Conservation (phyloP, 176 grass and related monocot genomes). For the Rhynchospora breviuscula region DNA sequence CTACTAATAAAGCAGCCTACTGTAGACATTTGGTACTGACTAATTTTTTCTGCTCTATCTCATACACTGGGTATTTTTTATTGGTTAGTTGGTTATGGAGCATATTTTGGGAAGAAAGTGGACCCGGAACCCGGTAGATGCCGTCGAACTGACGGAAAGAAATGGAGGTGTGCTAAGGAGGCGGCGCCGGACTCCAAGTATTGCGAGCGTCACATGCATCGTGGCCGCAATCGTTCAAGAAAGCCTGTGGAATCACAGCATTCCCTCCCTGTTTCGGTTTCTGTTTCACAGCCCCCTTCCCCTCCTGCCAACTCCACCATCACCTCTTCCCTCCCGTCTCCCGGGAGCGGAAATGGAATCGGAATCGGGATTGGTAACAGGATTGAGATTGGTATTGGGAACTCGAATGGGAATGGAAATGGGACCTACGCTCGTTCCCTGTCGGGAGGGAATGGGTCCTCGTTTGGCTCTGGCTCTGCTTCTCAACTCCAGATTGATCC, state of each 20-base stretch:
- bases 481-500: conserved; percentile 20
- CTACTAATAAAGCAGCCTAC: background rate
- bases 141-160: conserved; percentile 97
- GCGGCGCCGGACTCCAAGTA: conserved; percentile 87
- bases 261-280: conserved; percentile 28
- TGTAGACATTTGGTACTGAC: background rate
- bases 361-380: background rate
- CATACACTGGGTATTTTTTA: background rate
- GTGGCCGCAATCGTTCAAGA: conserved; percentile 97
- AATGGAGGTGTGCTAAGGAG: conserved; percentile 96
- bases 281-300: background rate
- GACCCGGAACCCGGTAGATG: conserved; percentile 87
- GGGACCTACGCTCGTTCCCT: conserved; percentile 10
- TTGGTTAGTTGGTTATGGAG: conserved; percentile 55
- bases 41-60: background rate
- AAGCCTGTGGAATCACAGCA: conserved; percentile 96
- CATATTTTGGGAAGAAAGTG: conserved; percentile 89
- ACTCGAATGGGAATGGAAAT: conserved; percentile 8
- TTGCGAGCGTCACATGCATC: conserved; percentile 98
- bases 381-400: conserved; percentile 1
- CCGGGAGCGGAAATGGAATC: background rate
- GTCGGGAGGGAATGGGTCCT: conserved; percentile 5
- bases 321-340: conserved; percentile 22
- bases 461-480: conserved; percentile 13
- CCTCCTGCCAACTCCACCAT: conserved; percentile 14